Base-by-base conservation (phyloP, 75 land plant genomes). In the Sequoiadendron giganteum region DNA sequence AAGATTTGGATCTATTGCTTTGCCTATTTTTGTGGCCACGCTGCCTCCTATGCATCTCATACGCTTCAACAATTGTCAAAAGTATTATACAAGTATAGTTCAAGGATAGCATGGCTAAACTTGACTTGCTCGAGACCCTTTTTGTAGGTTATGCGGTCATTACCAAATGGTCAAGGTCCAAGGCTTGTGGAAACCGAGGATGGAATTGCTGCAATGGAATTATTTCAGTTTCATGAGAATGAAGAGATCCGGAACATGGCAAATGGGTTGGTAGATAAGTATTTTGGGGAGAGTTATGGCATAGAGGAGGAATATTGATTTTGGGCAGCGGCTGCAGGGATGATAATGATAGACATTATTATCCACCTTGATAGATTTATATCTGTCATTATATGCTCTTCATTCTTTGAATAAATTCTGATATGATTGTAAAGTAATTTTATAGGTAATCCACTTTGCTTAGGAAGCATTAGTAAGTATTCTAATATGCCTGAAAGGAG, bases 151-250 rank as follows among this genome's bases (percentile, higher is more conserved):
- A 90, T 98, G 92, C 91, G 99, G 68, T 96, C 96, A 5, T 87
- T 97, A 88, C 99, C 99, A 61, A 89, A 95, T 88, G 95, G 94
- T n/a, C 91, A 94, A 88, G 99, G 99, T 25, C 94, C 99, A 78
- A 97, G 92, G 91, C 94, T 98, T 34, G 99, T 98, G 34, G 99
- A 98, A 87, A 91, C 61, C 55, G 99, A 97, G 86, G 99, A 97
- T 87, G 99, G 99, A 3, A 96, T 98, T 80, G 96, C 93, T 58
- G 99, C 99, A 11, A 94, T 98, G 95, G 99, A 98, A 88, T 93
- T 95, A 81, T 96, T 96, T 83, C 95, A 95, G 84, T 98, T 96
- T 88, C 99, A 96, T 87, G 99, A 98, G 86, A 98, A 98, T 86
- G 97, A 95, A 73, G 97, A 95, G 40, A 89, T 98, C 78, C 88